Evolutionary conservation across 306 rosid species (phyloP).

Genomic region (Psophocarpus tetragonolobus): DNA sequence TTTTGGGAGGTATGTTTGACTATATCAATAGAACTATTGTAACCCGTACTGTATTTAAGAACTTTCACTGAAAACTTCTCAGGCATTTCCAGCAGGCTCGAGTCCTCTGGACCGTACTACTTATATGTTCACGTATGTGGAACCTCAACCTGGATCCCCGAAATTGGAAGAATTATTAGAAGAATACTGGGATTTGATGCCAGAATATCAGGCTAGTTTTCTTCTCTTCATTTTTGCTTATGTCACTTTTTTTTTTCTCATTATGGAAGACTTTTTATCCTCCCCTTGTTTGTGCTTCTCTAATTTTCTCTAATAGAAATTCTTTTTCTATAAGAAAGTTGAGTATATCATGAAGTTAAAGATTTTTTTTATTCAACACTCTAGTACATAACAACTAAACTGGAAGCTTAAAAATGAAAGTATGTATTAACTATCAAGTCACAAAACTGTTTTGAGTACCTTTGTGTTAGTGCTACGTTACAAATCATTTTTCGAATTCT

Average conservation of each 20-base stretch:
- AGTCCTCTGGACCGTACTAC: constrained; percentile 93
- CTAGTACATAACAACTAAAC: background rate
- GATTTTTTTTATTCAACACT: background rate
- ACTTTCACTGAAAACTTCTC: constrained; percentile 42
- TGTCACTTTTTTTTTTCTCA: background rate
- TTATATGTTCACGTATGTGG: constrained; percentile 87
- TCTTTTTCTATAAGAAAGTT: background rate
- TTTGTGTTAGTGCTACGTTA: background rate
- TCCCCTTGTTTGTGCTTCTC: background rate
- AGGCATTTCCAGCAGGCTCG: constrained; percentile 98
- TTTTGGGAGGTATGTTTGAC: constrained; percentile 88
- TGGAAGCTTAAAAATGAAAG: constrained; percentile 6
- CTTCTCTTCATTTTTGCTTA: too few species aligned
- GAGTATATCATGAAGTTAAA: background rate
- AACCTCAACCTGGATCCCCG: constrained; percentile 86
- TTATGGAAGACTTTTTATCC: constrained; percentile 7
- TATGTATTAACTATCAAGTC: background rate
- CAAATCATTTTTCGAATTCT: constrained; percentile 9
- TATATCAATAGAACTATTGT: background rate
- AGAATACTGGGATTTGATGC: constrained; percentile 95
- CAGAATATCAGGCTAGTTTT: constrained; percentile 79
- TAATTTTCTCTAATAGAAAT: background rate
- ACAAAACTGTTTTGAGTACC: background rate
- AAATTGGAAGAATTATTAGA: constrained; percentile 78
- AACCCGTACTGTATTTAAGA: constrained; percentile 1